Evolutionary conservation across 768 basidiomycete genomes (phyloP).

Genomic region (Pisolithus tinctorius): DNA sequence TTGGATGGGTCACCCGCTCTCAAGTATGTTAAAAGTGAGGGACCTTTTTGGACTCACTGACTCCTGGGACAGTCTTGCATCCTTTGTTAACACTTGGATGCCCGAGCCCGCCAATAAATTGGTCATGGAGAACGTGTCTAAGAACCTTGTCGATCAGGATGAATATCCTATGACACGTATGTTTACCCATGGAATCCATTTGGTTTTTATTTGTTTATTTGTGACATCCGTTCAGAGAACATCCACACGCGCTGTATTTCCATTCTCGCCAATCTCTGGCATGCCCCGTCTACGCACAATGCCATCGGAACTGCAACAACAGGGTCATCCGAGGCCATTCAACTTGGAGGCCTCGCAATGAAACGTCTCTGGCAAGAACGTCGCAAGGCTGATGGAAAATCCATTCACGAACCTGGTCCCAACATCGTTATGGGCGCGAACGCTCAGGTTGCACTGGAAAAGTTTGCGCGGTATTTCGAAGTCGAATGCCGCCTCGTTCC

Average conservation of each 20-base stretch:
- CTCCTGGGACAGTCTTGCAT: slow-evolving; percentile 36
- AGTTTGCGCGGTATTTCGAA: slow-evolving; percentile 63
- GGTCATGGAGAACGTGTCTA: slow-evolving; percentile 57
- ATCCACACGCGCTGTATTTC: slow-evolving; percentile 44
- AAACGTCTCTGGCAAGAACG: slow-evolving; percentile 66
- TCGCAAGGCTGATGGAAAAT: slow-evolving; percentile 59
- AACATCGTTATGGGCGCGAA: slow-evolving; percentile 63
- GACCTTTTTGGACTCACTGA: background rate
- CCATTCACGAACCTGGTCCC: slow-evolving; percentile 59
- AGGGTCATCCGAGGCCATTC: slow-evolving; percentile 66
- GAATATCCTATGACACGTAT: slow-evolving; percentile 58
- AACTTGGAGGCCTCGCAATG: slow-evolving; percentile 66
- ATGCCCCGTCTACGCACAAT: slow-evolving; percentile 46
- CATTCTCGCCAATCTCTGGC: slow-evolving; percentile 63
- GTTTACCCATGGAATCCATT: background rate
- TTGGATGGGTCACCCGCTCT: slow-evolving; percentile 51
- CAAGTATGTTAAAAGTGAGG: slow-evolving; percentile 27
- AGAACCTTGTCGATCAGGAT: slow-evolving; percentile 65
- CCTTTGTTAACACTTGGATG: slow-evolving; percentile 69
- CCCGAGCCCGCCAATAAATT: slow-evolving; percentile 44
- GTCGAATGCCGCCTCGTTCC: slow-evolving; percentile 62
- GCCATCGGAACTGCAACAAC: slow-evolving; percentile 68
- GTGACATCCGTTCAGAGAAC: slow-evolving; percentile 20
- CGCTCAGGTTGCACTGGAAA: slow-evolving; percentile 65
- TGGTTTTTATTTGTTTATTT: background rate